phyloP scores from a whole-genome alignment of 352 stramenopile species.

The Globisporangium abappressorium region DNA sequence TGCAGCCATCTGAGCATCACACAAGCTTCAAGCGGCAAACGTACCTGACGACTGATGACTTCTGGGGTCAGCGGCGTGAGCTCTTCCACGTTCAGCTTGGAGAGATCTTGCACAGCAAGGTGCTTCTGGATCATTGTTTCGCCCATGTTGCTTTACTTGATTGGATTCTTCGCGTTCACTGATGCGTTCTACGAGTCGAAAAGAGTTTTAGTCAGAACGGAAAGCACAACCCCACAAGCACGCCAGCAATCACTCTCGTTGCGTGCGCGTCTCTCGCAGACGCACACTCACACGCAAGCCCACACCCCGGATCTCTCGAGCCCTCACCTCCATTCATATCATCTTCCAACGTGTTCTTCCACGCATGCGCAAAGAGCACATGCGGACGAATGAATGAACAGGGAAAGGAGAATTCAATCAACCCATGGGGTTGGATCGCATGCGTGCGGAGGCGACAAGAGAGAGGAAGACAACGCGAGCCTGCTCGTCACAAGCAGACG shows the following conservation, averaged over 20 bases:
- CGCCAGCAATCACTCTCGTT: background rate
- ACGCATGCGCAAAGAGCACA: background rate
- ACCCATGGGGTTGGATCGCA: background rate
- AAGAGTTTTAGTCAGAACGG: constrained; percentile 1
- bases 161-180: constrained; percentile 9
- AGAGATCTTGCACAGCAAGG: constrained; percentile 92
- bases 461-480: background rate
- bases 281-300: constrained; percentile 2
- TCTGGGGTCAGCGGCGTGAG: constrained; percentile 98
- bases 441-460: background rate
- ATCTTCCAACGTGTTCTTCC: background rate
- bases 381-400: background rate
- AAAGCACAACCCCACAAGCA: background rate
- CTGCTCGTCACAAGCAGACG: constrained; percentile 5
- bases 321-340: constrained; percentile 3
- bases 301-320: background rate
- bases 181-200: constrained; percentile 7
- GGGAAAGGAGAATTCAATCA: background rate
- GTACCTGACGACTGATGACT: constrained; percentile 91
- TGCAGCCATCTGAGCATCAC: background rate
- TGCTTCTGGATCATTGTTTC: constrained; percentile 72
- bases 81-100: constrained; percentile 93
- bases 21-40: background rate
- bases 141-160: constrained; percentile 34
- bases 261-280: background rate